These are phyloP conservation scores for Apiospora koreana DNA, from an alignment of 2,329 filamentous ascomycete species.

Conservation along the genomic window DNA sequence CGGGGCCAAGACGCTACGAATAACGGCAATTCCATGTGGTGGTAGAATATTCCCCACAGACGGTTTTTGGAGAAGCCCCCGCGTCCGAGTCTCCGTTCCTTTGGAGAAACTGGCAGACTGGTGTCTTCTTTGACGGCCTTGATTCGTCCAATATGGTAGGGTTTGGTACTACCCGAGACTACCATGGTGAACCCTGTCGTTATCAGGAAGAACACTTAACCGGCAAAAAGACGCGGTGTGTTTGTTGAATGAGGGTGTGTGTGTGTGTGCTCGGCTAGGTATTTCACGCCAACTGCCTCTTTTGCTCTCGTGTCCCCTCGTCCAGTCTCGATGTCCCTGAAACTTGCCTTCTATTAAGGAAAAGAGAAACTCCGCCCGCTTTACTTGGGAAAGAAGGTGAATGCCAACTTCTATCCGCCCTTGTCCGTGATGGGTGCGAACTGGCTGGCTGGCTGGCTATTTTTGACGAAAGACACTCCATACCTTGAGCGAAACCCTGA, in stretches of 20 bases:
- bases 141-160: neutral
- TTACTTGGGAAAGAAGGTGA: too few relatives aligned
- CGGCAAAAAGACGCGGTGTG: neutral
- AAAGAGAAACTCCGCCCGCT: neutral
- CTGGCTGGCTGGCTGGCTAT: too few relatives aligned
- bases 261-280: neutral
- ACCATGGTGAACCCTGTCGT: neutral
- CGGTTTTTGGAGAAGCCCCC: neutral
- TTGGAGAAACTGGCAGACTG: neutral
- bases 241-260: neutral
- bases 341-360: too few relatives aligned
- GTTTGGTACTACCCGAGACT: neutral
- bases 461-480: too few relatives aligned
- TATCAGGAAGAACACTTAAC: conserved; percentile 8
- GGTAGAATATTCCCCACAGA: neutral
- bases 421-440: too few relatives aligned
- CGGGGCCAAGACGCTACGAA: neutral
- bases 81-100: too few relatives aligned
- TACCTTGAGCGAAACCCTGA: too few relatives aligned
- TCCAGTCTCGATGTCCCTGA: neutral
- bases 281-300: neutral
- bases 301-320: neutral
- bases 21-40: neutral
- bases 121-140: neutral
- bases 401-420: too few relatives aligned